A percentile compares a stretch with the other conserved stretches of the same genome.
Conservation (phyloP, 2,329 filamentous ascomycete genomes). For the Chaetomium sp. region DNA sequence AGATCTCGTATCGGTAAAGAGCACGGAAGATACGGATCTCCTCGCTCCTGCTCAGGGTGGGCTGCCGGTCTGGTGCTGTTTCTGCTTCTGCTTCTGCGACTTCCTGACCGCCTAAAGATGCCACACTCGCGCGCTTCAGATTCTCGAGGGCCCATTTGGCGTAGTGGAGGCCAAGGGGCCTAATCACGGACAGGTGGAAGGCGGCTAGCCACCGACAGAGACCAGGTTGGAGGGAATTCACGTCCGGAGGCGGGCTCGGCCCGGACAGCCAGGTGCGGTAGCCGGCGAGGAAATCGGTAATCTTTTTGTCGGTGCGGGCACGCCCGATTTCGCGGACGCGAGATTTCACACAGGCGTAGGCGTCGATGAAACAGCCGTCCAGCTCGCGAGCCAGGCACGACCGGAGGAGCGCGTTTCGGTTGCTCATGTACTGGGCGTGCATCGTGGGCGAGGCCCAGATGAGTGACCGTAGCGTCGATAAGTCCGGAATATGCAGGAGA, state of each 20-base stretch:
- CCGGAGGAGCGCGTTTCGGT: neutral
- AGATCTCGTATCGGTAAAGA: conserved; percentile 12
- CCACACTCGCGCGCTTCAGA: neutral
- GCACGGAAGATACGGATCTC: conserved; percentile 7
- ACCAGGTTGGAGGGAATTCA: neutral
- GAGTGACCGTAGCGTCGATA: neutral
- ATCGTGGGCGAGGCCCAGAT: neutral
- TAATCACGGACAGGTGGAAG: neutral
- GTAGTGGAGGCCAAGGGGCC: neutral
- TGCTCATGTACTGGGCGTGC: neutral
- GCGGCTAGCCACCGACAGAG: conserved; percentile 1
- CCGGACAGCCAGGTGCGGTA: neutral
- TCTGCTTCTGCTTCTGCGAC: neutral
- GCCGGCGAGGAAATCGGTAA: neutral
- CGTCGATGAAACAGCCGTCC: neutral
- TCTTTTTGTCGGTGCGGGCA: neutral
- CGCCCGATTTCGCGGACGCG: neutral
- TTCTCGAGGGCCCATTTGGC: neutral
- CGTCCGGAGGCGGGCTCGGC: neutral
- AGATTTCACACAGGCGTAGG: conserved; percentile 2
- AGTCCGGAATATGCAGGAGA: neutral
- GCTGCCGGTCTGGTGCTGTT: neutral
- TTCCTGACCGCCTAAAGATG: neutral
- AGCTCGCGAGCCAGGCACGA: neutral
- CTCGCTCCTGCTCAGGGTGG: conserved; percentile 7